Conservation (phyloP, 176 grass and related monocot species). For the Oropetium thomaeum region DNA sequence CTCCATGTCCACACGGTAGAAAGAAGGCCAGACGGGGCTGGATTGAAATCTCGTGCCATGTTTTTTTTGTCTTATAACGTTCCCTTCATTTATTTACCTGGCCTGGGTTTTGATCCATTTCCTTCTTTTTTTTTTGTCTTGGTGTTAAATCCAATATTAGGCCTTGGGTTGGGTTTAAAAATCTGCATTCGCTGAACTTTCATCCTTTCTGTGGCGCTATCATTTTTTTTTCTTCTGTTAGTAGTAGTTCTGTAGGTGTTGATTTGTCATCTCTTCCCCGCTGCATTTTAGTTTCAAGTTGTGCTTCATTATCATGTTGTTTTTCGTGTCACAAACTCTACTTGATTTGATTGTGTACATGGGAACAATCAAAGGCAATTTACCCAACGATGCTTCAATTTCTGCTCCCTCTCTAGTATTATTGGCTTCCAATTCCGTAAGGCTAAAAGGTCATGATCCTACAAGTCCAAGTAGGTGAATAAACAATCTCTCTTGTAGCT, state of each 20-base stretch:
- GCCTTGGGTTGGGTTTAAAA: not conserved
- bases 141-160: not conserved
- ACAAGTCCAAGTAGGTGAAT: slow-evolving; percentile 33
- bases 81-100: not conserved
- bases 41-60: not conserved
- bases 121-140: not conserved
- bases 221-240: slow-evolving; percentile 7
- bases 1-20: not conserved
- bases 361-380: slow-evolving; percentile 10
- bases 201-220: slow-evolving; percentile 45
- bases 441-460: slow-evolving; percentile 31
- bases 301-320: slow-evolving; percentile 7
- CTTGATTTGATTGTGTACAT: slow-evolving; percentile 10
- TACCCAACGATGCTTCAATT: slow-evolving; percentile 18
- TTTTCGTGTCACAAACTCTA: slow-evolving; percentile 15
- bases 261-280: slow-evolving; percentile 21
- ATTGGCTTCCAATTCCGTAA: slow-evolving; percentile 22
- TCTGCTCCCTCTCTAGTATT: not conserved
- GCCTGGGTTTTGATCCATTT: not conserved
- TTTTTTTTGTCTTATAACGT: not conserved
- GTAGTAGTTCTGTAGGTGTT: not conserved
- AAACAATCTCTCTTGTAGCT: slow-evolving; percentile 1
- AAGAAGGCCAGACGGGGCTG: not conserved
- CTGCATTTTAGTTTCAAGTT: slow-evolving; percentile 18
- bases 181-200: not conserved